These are phyloP conservation scores for Hemileccinum impolitum DNA, from an alignment of 768 basidiomycete species.

Conservation along the genomic window DNA sequence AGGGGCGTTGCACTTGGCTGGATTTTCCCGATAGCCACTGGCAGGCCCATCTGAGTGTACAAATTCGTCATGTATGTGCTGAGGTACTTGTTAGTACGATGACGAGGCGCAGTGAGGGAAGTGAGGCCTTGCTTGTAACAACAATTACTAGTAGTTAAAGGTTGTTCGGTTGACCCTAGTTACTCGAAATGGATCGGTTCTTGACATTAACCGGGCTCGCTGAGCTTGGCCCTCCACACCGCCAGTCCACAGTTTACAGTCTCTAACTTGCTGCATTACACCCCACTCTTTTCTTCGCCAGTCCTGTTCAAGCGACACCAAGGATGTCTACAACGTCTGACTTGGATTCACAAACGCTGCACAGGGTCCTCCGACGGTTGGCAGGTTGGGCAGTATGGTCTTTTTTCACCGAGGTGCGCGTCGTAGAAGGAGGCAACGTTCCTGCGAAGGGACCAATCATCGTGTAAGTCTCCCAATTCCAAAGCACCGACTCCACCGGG, in stretches of 20 bases:
- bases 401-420: slow-evolving; percentile 86
- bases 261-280: slow-evolving; percentile 11
- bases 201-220: background rate
- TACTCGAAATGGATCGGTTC: background rate
- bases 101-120: too few relatives aligned
- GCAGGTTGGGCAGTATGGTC: slow-evolving; percentile 74
- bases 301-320: slow-evolving; percentile 3
- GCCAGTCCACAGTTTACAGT: too few relatives aligned
- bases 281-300: slow-evolving; percentile 1
- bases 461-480: slow-evolving; percentile 56
- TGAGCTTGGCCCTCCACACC: too few relatives aligned
- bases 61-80: too few relatives aligned
- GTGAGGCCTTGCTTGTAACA: too few relatives aligned
- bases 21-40: too few relatives aligned
- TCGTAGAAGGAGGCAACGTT: slow-evolving; percentile 87
- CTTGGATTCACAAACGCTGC: slow-evolving; percentile 45
- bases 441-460: slow-evolving; percentile 88
- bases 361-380: slow-evolving; percentile 66
- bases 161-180: background rate
- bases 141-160: too few relatives aligned
- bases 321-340: slow-evolving; percentile 20
- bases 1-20: too few relatives aligned
- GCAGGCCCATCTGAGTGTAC: too few relatives aligned
- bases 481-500: slow-evolving; percentile 1
- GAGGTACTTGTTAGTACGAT: too few relatives aligned